phyloP scores from a whole-genome alignment of 176 grass and related monocot species.

The Lolium rigidum region DNA sequence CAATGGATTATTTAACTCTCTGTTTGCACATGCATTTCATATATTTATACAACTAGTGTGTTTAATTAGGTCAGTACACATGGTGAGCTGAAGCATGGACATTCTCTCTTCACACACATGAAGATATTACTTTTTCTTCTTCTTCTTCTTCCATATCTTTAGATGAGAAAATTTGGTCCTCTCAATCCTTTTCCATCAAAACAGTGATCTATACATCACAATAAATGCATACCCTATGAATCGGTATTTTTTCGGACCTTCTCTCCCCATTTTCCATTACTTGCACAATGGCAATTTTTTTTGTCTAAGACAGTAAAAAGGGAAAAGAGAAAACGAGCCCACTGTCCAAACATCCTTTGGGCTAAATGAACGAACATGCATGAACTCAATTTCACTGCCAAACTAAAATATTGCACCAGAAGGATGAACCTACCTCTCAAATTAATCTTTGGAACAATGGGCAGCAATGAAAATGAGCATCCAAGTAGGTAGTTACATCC shows the following conservation, averaged over 20 bases:
- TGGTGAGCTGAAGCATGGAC: neutral
- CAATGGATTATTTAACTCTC: neutral
- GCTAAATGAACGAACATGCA: neutral
- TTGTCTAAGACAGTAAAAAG: neutral
- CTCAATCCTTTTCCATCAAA: neutral
- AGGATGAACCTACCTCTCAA: slow-evolving; percentile 27
- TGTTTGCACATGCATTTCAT: neutral
- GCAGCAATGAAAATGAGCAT: neutral
- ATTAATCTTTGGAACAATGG: slow-evolving; percentile 10
- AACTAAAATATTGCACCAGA: neutral
- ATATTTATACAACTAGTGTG: neutral
- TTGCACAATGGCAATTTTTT: neutral
- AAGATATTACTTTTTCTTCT: neutral
- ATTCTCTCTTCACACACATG: neutral
- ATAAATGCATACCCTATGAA: neutral
- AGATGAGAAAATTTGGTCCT: neutral
- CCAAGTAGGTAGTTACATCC: neutral
- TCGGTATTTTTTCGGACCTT: neutral
- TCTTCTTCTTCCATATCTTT: neutral
- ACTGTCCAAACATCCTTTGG: neutral
- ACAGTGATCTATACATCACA: neutral
- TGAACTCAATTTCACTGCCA: neutral
- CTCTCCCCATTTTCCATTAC: neutral
- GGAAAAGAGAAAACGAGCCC: neutral
- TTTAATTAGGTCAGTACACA: neutral